Evolutionary conservation across 495 filamentous ascomycete species (phyloP), one percentile per base, ranked within the genome.

Genomic region (Neurospora sp.): DNA sequence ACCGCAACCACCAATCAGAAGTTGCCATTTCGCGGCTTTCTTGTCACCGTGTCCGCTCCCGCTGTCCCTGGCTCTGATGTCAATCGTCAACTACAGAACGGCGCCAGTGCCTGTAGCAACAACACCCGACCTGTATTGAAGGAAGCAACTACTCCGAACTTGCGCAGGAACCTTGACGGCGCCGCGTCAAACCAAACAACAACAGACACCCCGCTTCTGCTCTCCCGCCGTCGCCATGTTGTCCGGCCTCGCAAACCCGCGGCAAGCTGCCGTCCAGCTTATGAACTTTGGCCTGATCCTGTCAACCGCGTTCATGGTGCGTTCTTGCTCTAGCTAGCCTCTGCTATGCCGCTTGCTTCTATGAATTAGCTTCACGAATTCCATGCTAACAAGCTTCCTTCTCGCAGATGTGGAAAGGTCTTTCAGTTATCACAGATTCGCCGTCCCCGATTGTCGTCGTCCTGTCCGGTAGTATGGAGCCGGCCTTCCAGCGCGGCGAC

Each of bases 241-340:
- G 73, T 93, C 92, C 71, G 83, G 86, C 40, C 83, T 95, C 71
- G 82, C 84, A 75, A 92, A 94, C 78, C 91, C 94, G 71, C 93
- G 95, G 77, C 94, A 96, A 77, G 88, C 92, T 40, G 89, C 93
- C 75, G 87, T 91, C n/a, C 96, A 98, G 84, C 81, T 94, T 74
- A 90, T 99, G 78, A 98, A 97, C 81, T 98, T 99, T 81, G 96
- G 90, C 8, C 89, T 99, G 59, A 94, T 98, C 70, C 90, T 98
- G 19, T 94, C 92, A 17, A 97, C 94, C 4, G 94, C 95, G 1
- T 97, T 98, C 81, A 98, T 97, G 95, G 85, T 87, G 73, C 71
- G 82, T 75, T 69, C 4, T 73, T 39, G 42, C 28, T 28, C 37
- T 28, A 69, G 5, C 36, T 19, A 21, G 19, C 21, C 21, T 31